Conservation (phyloP, 805 yeast species). For the Candida michaelii region DNA sequence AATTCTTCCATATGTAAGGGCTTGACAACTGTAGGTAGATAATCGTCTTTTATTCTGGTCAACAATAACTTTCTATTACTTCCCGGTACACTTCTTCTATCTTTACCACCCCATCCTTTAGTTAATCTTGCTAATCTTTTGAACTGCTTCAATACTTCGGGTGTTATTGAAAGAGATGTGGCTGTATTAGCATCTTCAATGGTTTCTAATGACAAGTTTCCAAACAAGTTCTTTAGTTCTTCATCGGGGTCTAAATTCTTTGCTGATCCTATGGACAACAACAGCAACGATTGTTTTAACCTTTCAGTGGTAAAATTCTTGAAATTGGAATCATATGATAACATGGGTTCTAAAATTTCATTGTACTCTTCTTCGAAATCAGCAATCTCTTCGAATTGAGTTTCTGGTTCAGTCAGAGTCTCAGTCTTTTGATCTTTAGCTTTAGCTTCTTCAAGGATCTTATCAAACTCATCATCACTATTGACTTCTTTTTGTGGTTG, state of each 20-base stretch:
- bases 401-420: not conserved
- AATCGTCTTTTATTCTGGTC: slow-evolving; percentile 75
- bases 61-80: slow-evolving; percentile 63
- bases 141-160: slow-evolving; percentile 65
- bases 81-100: slow-evolving; percentile 72
- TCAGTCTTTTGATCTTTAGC: slow-evolving; percentile 23
- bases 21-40: slow-evolving; percentile 69
- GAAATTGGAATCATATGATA: slow-evolving; percentile 45
- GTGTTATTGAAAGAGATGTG: slow-evolving; percentile 67
- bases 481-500: slow-evolving; percentile 19
- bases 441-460: slow-evolving; percentile 45
- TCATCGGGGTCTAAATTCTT: slow-evolving; percentile 72
- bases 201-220: slow-evolving; percentile 64
- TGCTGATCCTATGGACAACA: slow-evolving; percentile 44
- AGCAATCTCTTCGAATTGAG: slow-evolving; percentile 1
- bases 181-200: slow-evolving; percentile 75
- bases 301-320: slow-evolving; percentile 47
- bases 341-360: slow-evolving; percentile 24
- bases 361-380: slow-evolving; percentile 28
- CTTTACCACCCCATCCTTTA: slow-evolving; percentile 84
- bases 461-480: slow-evolving; percentile 62
- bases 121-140: slow-evolving; percentile 57
- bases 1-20: slow-evolving; percentile 63
- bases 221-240: slow-evolving; percentile 70
- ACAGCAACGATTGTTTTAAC: slow-evolving; percentile 36